These are phyloP conservation scores for Aureobasidium subglaciale DNA, from an alignment of 2,329 filamentous ascomycete genomes.

Conservation along the genomic window DNA sequence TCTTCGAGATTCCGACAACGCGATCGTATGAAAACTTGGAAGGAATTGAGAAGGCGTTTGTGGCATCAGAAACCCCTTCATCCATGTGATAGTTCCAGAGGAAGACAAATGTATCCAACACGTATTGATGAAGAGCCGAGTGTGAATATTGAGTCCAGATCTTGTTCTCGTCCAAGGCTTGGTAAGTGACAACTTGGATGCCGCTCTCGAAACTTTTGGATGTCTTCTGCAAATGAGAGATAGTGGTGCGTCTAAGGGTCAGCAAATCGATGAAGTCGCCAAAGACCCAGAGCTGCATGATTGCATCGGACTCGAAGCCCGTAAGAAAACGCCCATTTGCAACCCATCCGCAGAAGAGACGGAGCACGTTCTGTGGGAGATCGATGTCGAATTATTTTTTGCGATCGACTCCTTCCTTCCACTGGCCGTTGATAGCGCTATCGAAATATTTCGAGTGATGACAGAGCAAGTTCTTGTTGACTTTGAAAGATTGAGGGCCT, in stretches of 20 bases:
- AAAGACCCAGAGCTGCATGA: background rate
- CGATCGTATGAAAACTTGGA: no score
- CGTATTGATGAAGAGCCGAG: no score
- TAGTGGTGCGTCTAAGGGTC: background rate
- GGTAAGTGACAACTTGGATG: no score
- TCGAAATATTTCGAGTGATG: background rate
- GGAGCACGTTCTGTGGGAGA: background rate
- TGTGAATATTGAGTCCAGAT: no score
- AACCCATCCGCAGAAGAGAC: background rate
- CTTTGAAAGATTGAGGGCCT: background rate
- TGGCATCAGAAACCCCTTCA: no score
- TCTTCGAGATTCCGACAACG: no score
- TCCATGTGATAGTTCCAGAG: no score
- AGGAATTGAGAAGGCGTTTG: no score
- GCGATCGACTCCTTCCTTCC: background rate
- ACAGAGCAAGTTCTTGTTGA: background rate
- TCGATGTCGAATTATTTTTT: background rate
- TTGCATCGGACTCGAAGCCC: no score
- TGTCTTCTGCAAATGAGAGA: background rate
- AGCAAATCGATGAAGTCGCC: background rate
- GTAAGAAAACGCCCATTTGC: background rate
- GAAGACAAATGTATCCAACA: no score
- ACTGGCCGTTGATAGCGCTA: background rate
- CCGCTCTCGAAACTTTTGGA: no score
- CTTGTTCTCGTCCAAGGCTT: no score